Evolutionary conservation across 2,329 filamentous ascomycete genomes (phyloP), one percentile per base, ranked within the genome.

Genomic region (Podosphaera aphanis): DNA sequence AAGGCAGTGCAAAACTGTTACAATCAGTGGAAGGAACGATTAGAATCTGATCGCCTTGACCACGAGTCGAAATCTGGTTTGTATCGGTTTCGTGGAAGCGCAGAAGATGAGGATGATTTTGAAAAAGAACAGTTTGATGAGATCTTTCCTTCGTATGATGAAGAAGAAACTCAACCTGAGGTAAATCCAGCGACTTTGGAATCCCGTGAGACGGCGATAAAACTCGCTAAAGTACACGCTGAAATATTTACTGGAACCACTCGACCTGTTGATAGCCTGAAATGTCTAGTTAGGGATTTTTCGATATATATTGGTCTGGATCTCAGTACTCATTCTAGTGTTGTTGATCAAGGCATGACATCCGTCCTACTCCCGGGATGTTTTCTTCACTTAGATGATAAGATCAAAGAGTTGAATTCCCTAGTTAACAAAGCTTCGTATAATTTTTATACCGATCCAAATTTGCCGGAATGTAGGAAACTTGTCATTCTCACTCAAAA

Each of bases 371-470:
- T 93, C 21, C 70, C 83, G 1, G 72, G 73, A 2, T 67, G 79
- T 0, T 62, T 86, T 20, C 62, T 88, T 16, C 63, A 73, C 0
- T 60, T 93, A 1, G 68, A 78, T 47, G 71, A 79, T 49, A 72
- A 74, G 53, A 61, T 74, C 25, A 59, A 67, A 33, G 63, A 65
- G 33, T 68, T 70, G 44, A 60, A 58, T 19, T 57, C 58, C 2
- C 53, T 51, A 1, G 52, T 61, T 5, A 62, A 64, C 2, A 53
- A 62, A 0, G 61, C 60, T 27, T 60, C 65, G 20, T 92, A 88
- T 65, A 93, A 93, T 62, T 94, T 98, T 60, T 98, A 98, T 61
- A 77, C 73, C 0, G 79, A 93, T 55, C 61, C 78, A 2, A 92
- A 95, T 55, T 64, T 88, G 11, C 60, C 65, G 1, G 83, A 95